Percentiles rank a stretch among this genome's conserved stretches.
Conservation (phyloP, 495 filamentous ascomycete genomes). For the Penicillium tannophilum region DNA sequence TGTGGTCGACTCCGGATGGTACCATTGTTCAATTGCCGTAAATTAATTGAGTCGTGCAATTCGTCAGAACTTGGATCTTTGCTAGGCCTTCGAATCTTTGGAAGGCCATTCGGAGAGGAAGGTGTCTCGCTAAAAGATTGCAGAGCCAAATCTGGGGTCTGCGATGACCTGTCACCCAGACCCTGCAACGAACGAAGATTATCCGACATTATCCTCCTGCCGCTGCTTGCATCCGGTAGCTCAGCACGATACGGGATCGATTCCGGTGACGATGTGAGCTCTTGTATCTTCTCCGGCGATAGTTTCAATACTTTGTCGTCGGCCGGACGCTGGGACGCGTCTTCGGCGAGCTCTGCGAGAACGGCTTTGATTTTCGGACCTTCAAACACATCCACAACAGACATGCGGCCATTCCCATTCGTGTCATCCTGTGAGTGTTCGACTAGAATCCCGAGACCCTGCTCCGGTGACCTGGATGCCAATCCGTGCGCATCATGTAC, state of each 20-base stretch:
- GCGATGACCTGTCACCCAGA: slow-evolving; percentile 10
- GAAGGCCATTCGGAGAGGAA: slow-evolving; percentile 13
- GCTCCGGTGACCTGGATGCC: slow-evolving; percentile 8
- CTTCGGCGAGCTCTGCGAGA: slow-evolving; percentile 23
- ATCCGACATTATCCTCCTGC: slow-evolving; percentile 32
- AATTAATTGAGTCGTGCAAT: slow-evolving; percentile 8
- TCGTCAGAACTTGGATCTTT: slow-evolving; percentile 34
- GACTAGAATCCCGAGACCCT: slow-evolving; percentile 29
- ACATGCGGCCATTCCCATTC: slow-evolving; percentile 8
- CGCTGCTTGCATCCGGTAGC: slow-evolving; percentile 25
- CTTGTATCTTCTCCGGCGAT: slow-evolving; percentile 55
- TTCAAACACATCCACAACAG: slow-evolving; percentile 25
- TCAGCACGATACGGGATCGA: slow-evolving; percentile 48
- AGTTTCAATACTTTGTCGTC: slow-evolving; percentile 51
- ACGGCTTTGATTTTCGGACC: slow-evolving; percentile 23
- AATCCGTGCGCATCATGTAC: not conserved
- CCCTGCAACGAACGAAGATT: slow-evolving; percentile 11
- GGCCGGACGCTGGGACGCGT: slow-evolving; percentile 11
- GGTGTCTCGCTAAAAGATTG: slow-evolving; percentile 23
- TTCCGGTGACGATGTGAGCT: slow-evolving; percentile 57
- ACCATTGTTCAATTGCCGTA: slow-evolving; percentile 16
- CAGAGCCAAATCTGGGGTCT: slow-evolving; percentile 17
- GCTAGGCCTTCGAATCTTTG: slow-evolving; percentile 23
- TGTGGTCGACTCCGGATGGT: slow-evolving; percentile 34
- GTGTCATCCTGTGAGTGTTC: slow-evolving; percentile 15